A percentile compares a stretch with the other conserved stretches of the same genome.
phyloP scores from a whole-genome alignment of 78 protist species.

The Tieghemostelium lacteum region DNA sequence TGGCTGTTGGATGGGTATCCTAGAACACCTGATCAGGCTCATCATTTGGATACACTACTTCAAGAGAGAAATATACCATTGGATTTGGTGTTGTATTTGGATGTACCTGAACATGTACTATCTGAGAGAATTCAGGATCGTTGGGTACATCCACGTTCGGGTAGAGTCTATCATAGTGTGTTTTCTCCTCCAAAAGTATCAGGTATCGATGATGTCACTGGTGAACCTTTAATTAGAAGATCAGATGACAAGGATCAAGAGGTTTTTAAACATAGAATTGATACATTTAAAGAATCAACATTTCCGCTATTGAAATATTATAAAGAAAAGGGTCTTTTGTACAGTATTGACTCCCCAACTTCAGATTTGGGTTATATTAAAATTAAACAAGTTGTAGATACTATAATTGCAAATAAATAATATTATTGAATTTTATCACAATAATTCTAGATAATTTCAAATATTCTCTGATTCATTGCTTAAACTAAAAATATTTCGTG shows the following conservation, averaged over 20 bases:
- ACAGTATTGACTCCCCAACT: slow-evolving; percentile 54
- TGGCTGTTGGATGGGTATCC: slow-evolving; percentile 94
- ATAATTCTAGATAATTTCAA: no score
- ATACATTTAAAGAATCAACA: slow-evolving; percentile 45
- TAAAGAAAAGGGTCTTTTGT: slow-evolving; percentile 16
- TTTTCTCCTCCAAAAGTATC: slow-evolving; percentile 92
- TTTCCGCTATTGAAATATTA: slow-evolving; percentile 63
- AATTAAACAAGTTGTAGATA: slow-evolving; percentile 14
- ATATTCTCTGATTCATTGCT: no score
- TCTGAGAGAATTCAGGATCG: slow-evolving; percentile 73
- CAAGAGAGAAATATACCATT: slow-evolving; percentile 20
- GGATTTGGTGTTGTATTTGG: slow-evolving; percentile 58
- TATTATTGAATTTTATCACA: neutral
- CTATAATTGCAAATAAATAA: neutral
- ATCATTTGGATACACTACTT: slow-evolving; percentile 32
- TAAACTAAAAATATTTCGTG: no score
- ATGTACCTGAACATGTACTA: slow-evolving; percentile 68
- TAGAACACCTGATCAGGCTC: slow-evolving; percentile 85
- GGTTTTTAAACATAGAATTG: slow-evolving; percentile 49
- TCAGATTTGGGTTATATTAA: slow-evolving; percentile 71
- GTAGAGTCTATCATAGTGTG: slow-evolving; percentile 92
- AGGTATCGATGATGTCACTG: slow-evolving; percentile 92
- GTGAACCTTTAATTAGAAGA: slow-evolving; percentile 95
- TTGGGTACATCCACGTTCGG: slow-evolving; percentile 81
- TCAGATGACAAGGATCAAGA: slow-evolving; percentile 92